phyloP scores from a whole-genome alignment of 1,284 basidiomycete species.

The Moesziomyces antarcticus region DNA sequence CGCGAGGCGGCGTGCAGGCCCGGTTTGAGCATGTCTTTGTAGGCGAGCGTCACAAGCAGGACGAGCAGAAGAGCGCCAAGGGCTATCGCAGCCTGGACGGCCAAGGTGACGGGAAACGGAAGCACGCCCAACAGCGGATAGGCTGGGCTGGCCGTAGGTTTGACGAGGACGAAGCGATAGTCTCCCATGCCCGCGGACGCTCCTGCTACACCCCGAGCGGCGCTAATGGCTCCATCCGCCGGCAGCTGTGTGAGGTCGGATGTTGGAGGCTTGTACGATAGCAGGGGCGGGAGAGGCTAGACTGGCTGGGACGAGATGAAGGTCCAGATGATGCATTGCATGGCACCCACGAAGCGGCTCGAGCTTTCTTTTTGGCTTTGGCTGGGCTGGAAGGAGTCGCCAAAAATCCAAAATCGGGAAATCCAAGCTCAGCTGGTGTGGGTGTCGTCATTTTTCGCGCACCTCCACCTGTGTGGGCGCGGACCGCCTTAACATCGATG shows the following conservation, averaged over 20 bases:
- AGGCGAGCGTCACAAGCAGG: slow-evolving; percentile 9
- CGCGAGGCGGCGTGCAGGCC: slow-evolving; percentile 32
- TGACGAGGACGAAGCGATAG: slow-evolving; percentile 40
- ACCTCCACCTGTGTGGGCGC: background rate
- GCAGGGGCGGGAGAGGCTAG: background rate
- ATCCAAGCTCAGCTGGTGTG: slow-evolving; percentile 1
- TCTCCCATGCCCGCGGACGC: slow-evolving; percentile 16
- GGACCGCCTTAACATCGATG: too few relatives aligned
- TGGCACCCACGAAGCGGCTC: too few relatives aligned
- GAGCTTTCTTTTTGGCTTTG: too few relatives aligned
- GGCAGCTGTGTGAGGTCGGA: too few relatives aligned
- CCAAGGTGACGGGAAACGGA: slow-evolving; percentile 19
- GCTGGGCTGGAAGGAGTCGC: too few relatives aligned
- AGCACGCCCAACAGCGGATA: slow-evolving; percentile 30
- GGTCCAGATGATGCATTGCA: too few relatives aligned
- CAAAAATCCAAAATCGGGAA: too few relatives aligned
- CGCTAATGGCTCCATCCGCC: too few relatives aligned
- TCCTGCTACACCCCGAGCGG: too few relatives aligned
- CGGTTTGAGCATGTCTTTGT: slow-evolving; percentile 41
- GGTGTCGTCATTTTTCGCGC: slow-evolving; percentile 10
- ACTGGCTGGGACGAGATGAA: background rate
- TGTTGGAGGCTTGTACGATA: background rate
- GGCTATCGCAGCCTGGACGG: slow-evolving; percentile 19
- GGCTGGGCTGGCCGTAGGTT: slow-evolving; percentile 26
- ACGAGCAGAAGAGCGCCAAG: slow-evolving; percentile 21